phyloP scores from a whole-genome alignment of 2,329 filamentous ascomycete genomes.

The Sclerotinia spermophila region DNA sequence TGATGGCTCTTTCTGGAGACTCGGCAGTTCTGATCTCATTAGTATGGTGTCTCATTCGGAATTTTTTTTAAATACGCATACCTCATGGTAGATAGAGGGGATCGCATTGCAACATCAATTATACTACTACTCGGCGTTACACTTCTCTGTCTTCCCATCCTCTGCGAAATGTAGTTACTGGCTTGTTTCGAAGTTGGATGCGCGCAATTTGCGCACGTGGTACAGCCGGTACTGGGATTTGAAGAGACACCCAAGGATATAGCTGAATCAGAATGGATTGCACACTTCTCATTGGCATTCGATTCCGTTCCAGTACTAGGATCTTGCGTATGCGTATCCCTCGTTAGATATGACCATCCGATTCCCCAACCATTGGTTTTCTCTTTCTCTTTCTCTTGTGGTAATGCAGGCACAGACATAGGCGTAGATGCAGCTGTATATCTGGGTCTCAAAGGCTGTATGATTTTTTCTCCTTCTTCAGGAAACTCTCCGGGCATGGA shows the following conservation, averaged over 20 bases:
- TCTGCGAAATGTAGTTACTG: slow-evolving; percentile 15
- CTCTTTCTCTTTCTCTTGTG: slow-evolving; percentile 5
- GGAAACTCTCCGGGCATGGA: slow-evolving; percentile 18
- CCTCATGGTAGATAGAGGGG: slow-evolving; percentile 31
- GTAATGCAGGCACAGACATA: not conserved
- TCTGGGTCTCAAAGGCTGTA: slow-evolving; percentile 21
- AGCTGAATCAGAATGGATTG: slow-evolving; percentile 26
- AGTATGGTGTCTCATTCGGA: slow-evolving; percentile 1
- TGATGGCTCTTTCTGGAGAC: slow-evolving; percentile 28
- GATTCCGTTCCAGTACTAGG: not conserved
- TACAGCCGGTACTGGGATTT: slow-evolving; percentile 23
- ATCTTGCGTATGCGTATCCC: slow-evolving; percentile 1
- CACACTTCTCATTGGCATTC: slow-evolving; percentile 9
- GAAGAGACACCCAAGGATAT: slow-evolving; percentile 24
- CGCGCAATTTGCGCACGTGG: not conserved
- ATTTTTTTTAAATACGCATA: slow-evolving; percentile 16
- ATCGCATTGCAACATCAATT: slow-evolving; percentile 29
- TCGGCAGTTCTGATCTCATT: slow-evolving; percentile 27
- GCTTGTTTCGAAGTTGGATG: slow-evolving; percentile 20
- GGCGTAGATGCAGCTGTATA: not conserved
- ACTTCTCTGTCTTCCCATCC: slow-evolving; percentile 18
- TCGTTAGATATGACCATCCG: slow-evolving; percentile 27
- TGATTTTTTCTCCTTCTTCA: slow-evolving; percentile 20
- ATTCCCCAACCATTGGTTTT: slow-evolving; percentile 24
- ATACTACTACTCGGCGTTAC: slow-evolving; percentile 34